Evolutionary conservation across 768 basidiomycete species (phyloP).

Genomic region (Hebeloma cylindrosporum): DNA sequence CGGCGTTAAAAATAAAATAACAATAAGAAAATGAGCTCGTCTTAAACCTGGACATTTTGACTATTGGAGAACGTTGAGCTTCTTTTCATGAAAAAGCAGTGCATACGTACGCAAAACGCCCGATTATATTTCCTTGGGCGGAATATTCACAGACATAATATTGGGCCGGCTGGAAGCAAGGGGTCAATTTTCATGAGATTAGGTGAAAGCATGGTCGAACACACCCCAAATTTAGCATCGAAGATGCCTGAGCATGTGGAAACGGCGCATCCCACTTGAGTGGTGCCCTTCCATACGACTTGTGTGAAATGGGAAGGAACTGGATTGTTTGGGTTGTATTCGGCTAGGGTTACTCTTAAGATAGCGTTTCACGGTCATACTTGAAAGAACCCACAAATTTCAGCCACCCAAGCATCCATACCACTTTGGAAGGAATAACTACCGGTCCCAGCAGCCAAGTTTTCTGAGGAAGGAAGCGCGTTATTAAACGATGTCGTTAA

Average conservation of each 20-base stretch:
- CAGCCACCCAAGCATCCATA: slow-evolving; percentile 63
- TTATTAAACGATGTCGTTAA: background rate
- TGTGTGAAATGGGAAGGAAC: slow-evolving; percentile 70
- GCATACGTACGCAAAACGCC: slow-evolving; percentile 55
- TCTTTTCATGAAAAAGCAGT: background rate
- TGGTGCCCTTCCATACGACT: slow-evolving; percentile 71
- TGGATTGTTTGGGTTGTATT: slow-evolving; percentile 60
- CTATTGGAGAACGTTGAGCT: slow-evolving; percentile 23
- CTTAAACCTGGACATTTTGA: slow-evolving; percentile 45
- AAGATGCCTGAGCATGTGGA: slow-evolving; percentile 60
- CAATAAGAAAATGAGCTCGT: slow-evolving; percentile 9
- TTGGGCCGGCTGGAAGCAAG: slow-evolving; percentile 44
- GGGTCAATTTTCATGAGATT: background rate
- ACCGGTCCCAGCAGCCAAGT: slow-evolving; percentile 74
- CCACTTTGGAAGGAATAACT: slow-evolving; percentile 48
- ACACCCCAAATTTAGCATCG: slow-evolving; percentile 50
- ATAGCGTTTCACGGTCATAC: background rate
- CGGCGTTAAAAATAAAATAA: background rate
- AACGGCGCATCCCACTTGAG: slow-evolving; percentile 63
- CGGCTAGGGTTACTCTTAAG: slow-evolving; percentile 31
- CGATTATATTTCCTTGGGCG: slow-evolving; percentile 62
- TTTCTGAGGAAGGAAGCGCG: too few relatives aligned
- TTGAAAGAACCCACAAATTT: slow-evolving; percentile 51
- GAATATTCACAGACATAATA: slow-evolving; percentile 73
- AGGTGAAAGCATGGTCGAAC: slow-evolving; percentile 16